Base-by-base conservation (phyloP, 2,329 filamentous ascomycete genomes). In the Monosporascus sp. region DNA sequence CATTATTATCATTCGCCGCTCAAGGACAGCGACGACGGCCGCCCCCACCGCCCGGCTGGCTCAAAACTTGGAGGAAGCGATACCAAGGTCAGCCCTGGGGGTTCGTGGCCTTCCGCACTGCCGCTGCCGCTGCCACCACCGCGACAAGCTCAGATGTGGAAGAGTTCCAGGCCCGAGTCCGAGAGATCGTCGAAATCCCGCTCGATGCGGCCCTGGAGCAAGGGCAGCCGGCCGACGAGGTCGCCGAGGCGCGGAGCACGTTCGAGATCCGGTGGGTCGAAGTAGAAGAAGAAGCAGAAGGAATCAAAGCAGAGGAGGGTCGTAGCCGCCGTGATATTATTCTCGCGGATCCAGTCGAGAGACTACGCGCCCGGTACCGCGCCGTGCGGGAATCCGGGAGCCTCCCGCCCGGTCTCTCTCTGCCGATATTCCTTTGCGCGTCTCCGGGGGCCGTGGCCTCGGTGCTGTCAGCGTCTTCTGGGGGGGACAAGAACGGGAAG, bases 251-350 rank as follows among this genome's bases (percentile, higher is more conserved):
- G 14, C 48, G 55, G 20, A 46, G 24, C n/a, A 50, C 28, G 18
- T 60, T 58, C 46, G 52, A 49, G 40, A 41, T 60, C n/a, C 47
- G 40, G 40, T 58, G 56, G 56, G 52, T 60, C 37, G 58, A 60
- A 38, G 54, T 56, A 40, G 38, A 31, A 7, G 9, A 51, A 3
- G 49, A 54, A 28, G 49, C 26, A 14, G 52, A 28, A 28, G 28
- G 9, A 28, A 28, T 8, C 9, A 9, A 3, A 28, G 28, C 28
- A 28, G 28, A 28, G 28, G 28, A 28, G 28, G 3, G 28, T 28
- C 8, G 9, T 28, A 28, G 28, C 28, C 28, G 28, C 28, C 28
- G 8, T 28, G 8, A 28, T 9, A 28, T 28, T 28, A 11, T 28
- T 28, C 8, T 28, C 28, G 28, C 55, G 3, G 18, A 31, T 38